phyloP scores from a whole-genome alignment of 2,329 filamentous ascomycete species.

The Curvularia eragrostidis region DNA sequence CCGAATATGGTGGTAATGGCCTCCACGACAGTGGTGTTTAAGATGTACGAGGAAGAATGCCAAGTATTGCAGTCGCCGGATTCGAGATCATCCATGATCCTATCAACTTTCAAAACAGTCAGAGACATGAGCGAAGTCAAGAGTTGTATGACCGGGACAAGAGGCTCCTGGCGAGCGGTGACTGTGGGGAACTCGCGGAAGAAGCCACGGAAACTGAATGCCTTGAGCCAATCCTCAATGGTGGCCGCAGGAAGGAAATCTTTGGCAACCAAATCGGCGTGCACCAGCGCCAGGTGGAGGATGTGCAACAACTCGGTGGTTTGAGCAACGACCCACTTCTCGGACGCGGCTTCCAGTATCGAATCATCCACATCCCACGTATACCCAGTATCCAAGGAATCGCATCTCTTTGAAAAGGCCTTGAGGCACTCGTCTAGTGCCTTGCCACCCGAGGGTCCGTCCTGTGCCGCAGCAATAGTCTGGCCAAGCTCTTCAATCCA shows the following conservation, averaged over 20 bases:
- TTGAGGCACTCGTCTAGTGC: slow-evolving; percentile 54
- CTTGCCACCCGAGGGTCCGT: slow-evolving; percentile 31
- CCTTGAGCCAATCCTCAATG: slow-evolving; percentile 45
- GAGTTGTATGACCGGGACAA: slow-evolving; percentile 71
- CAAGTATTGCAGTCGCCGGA: slow-evolving; percentile 35
- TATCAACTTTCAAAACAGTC: slow-evolving; percentile 72
- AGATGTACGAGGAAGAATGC: slow-evolving; percentile 65
- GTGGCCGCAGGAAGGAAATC: slow-evolving; percentile 42
- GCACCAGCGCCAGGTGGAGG: slow-evolving; percentile 74
- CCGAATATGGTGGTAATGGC: slow-evolving; percentile 76
- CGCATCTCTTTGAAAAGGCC: slow-evolving; percentile 57
- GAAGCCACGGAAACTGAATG: slow-evolving; percentile 57
- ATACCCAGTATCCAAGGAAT: slow-evolving; percentile 52
- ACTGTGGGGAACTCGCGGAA: slow-evolving; percentile 66
- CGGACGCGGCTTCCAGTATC: slow-evolving; percentile 63
- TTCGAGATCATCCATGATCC: slow-evolving; percentile 59
- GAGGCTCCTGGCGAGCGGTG: slow-evolving; percentile 45
- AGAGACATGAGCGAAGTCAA: slow-evolving; percentile 75
- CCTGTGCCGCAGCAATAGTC: slow-evolving; percentile 40
- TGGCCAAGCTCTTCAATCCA: slow-evolving; percentile 46
- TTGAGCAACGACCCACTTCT: slow-evolving; percentile 67
- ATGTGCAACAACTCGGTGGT: slow-evolving; percentile 76
- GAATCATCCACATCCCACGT: slow-evolving; percentile 57
- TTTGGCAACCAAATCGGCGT: slow-evolving; percentile 62
- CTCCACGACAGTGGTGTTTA: slow-evolving; percentile 72